A percentile compares a stretch with the other conserved stretches of the same genome.
Evolutionary conservation across 306 rosid species (phyloP).

Genomic region (Trifolium dubium): DNA sequence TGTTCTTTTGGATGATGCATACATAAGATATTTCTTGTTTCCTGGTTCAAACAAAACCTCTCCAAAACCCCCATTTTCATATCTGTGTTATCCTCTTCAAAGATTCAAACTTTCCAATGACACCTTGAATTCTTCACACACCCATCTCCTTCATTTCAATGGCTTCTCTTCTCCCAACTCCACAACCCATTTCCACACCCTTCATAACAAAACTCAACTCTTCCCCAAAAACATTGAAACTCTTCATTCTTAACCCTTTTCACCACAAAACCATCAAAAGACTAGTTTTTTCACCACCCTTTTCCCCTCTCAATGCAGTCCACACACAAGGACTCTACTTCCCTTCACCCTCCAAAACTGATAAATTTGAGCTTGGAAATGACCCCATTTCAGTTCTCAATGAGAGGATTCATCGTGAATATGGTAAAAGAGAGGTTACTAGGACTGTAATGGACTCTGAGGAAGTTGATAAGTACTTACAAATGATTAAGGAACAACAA

Average conservation of each 20-base stretch:
- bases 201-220: constrained; percentile 45
- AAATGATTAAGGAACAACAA: constrained; percentile 86
- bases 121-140: constrained; percentile 18
- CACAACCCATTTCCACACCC: constrained; percentile 47
- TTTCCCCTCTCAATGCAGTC: constrained; percentile 48
- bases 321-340: constrained; percentile 51
- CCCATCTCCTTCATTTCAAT: constrained; percentile 48
- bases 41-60: constrained; percentile 51
- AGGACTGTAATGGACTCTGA: constrained; percentile 60
- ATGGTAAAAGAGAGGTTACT: constrained; percentile 53
- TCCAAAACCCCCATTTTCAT: constrained; percentile 53
- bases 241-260: constrained; percentile 48
- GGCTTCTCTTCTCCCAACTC: constrained; percentile 59
- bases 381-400: constrained; percentile 73
- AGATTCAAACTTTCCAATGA: constrained; percentile 39
- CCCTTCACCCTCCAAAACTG: constrained; percentile 46
- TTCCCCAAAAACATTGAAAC: constrained; percentile 45
- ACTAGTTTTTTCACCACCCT: not conserved
- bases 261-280: not conserved
- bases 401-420: constrained; percentile 74
- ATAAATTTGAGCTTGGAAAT: constrained; percentile 46
- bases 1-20: too few relatives aligned
- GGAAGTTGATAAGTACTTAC: constrained; percentile 77
- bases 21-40: constrained; percentile 18
- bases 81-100: constrained; percentile 30